phyloP scores from a whole-genome alignment of 129 eudicot species.

The Dittrichia graveolens region DNA sequence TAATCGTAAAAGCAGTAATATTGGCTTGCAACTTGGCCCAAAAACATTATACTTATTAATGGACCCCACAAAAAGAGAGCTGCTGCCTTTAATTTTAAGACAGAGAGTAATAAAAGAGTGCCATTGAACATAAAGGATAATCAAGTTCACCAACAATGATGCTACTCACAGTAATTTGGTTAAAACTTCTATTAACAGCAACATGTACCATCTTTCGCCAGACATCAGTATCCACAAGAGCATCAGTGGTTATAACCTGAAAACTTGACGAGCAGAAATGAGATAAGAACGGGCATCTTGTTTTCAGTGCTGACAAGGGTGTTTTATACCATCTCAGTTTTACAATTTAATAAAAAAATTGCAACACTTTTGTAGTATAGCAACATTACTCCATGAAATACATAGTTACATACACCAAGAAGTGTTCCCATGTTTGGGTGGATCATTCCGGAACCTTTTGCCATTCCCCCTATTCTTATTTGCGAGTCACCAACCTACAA shows the following conservation, averaged over 20 bases:
- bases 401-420: slow-evolving; percentile 79
- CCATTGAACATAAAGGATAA: not conserved
- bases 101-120: not conserved
- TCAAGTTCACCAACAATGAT: not conserved
- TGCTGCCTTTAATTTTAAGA: not conserved
- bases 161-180: slow-evolving; percentile 87
- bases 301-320: slow-evolving; percentile 6
- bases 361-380: slow-evolving; percentile 6
- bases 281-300: slow-evolving; percentile 11
- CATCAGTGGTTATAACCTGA: slow-evolving; percentile 97
- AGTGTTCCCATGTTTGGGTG: slow-evolving; percentile 99
- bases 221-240: slow-evolving; percentile 64
- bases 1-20: slow-evolving; percentile 11
- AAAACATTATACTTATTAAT: not conserved
- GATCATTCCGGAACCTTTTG: slow-evolving; percentile 99
- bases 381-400: slow-evolving; percentile 8
- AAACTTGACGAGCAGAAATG: slow-evolving; percentile 25
- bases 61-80: not conserved
- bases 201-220: slow-evolving; percentile 93
- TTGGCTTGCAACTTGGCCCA: not conserved
- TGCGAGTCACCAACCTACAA: slow-evolving; percentile 66
- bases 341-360: not conserved
- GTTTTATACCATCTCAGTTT: not conserved
- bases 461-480: slow-evolving; percentile 91
- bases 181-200: slow-evolving; percentile 90